Conservation (phyloP, 1,284 basidiomycete genomes). For the Cronartium ribicola region DNA sequence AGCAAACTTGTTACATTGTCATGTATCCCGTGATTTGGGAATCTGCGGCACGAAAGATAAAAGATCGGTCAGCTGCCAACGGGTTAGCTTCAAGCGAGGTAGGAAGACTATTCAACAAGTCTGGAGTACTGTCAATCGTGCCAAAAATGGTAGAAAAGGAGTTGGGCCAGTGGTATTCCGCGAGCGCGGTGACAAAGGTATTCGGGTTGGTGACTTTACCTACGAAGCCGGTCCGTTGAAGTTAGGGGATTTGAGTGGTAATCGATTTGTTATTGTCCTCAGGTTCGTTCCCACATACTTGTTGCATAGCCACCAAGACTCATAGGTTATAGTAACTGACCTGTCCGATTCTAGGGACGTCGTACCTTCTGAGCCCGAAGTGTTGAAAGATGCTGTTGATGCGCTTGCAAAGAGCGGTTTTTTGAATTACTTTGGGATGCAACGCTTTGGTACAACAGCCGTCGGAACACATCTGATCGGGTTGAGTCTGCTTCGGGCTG, state of each 20-base stretch:
- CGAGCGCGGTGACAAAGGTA: slow-evolving; percentile 78
- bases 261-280: slow-evolving; percentile 88
- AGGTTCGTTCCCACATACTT: slow-evolving; percentile 52
- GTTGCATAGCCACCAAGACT: neutral
- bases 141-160: neutral
- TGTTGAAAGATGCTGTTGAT: slow-evolving; percentile 70
- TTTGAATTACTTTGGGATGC: slow-evolving; percentile 98
- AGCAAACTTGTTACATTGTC: slow-evolving; percentile 11
- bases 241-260: slow-evolving; percentile 91
- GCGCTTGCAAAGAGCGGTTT: slow-evolving; percentile 80
- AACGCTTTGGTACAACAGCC: slow-evolving; percentile 93
- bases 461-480: slow-evolving; percentile 94
- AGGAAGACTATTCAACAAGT: slow-evolving; percentile 72
- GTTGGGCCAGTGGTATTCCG: slow-evolving; percentile 51
- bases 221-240: slow-evolving; percentile 78
- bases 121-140: slow-evolving; percentile 43
- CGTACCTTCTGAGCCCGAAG: slow-evolving; percentile 66
- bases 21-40: slow-evolving; percentile 64
- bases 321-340: neutral
- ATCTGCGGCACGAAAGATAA: slow-evolving; percentile 98
- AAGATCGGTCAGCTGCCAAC: slow-evolving; percentile 89
- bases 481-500: slow-evolving; percentile 74
- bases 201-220: slow-evolving; percentile 79
- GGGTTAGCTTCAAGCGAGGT: slow-evolving; percentile 75
- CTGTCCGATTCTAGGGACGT: slow-evolving; percentile 58